Evolutionary conservation across 345 rosid genomes (phyloP).

Genomic region (Corymbia maculata): DNA sequence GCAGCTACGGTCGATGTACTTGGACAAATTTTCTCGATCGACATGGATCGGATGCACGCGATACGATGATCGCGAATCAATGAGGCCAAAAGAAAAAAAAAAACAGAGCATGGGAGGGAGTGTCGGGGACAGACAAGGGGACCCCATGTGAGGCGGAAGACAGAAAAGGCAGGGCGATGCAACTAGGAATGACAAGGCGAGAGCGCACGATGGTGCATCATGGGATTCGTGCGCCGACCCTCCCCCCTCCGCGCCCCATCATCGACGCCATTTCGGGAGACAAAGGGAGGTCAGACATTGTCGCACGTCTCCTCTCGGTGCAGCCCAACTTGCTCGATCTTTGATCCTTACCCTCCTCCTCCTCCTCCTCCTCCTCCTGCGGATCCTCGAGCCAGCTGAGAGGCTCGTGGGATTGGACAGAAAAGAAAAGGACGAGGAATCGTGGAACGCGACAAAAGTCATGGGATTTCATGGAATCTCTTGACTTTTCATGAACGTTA

Average conservation of each 20-base stretch:
- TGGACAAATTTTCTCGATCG: neutral
- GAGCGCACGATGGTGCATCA: neutral
- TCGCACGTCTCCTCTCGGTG: neutral
- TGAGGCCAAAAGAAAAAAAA: neutral
- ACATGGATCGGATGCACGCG: neutral
- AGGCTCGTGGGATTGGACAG: neutral
- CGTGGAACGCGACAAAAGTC: neutral
- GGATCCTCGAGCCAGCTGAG: neutral
- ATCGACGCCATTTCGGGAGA: neutral
- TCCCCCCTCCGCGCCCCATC: neutral
- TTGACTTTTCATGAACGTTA: neutral
- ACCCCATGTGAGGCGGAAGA: neutral
- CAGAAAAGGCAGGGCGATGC: neutral
- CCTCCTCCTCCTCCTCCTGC: neutral
- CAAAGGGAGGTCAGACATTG: neutral
- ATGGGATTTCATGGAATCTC: neutral
- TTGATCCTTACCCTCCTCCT: neutral
- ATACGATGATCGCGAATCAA: neutral
- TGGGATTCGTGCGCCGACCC: neutral
- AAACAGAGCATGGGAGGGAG: neutral
- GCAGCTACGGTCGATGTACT: neutral
- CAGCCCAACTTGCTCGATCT: neutral
- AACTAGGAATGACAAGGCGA: neutral
- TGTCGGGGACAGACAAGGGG: neutral
- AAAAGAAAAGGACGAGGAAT: neutral